Conservation (phyloP, 2,329 filamentous ascomycete genomes). For the Penicillium sp. region DNA sequence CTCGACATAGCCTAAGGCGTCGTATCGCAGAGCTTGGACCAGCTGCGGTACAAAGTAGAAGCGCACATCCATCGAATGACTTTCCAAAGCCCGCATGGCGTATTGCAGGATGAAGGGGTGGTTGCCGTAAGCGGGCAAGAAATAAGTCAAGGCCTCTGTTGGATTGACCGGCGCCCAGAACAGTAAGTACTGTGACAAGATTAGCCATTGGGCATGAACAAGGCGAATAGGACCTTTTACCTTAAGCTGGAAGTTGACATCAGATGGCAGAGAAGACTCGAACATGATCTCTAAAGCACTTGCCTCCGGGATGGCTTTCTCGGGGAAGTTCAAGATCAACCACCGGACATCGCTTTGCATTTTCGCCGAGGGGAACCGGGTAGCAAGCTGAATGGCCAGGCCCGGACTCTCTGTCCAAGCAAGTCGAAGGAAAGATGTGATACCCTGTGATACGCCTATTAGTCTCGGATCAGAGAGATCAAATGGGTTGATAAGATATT, state of each 20-base stretch:
- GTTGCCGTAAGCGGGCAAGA: conserved; percentile 85
- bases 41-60: conserved; percentile 99
- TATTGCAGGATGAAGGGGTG: conserved; percentile 95
- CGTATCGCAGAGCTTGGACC: conserved; percentile 91
- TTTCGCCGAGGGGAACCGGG: conserved; percentile 74
- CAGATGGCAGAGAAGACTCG: conserved; percentile 70
- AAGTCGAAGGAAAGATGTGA: conserved; percentile 68
- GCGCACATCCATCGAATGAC: conserved; percentile 91
- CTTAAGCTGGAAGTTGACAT: conserved; percentile 83
- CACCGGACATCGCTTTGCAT: conserved; percentile 75
- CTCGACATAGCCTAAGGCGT: conserved; percentile 90
- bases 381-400: conserved; percentile 80
- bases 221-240: conserved; percentile 42
- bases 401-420: conserved; percentile 86
- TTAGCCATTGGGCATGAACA: conserved; percentile 27
- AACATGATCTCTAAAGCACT: conserved; percentile 82
- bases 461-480: not conserved
- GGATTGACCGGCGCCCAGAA: conserved; percentile 94
- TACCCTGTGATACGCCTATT: conserved; percentile 41
- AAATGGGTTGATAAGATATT: not conserved
- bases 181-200: conserved; percentile 67
- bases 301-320: conserved; percentile 76
- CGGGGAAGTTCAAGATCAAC: conserved; percentile 77
- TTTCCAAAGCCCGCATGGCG: conserved; percentile 91
- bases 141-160: conserved; percentile 88